These are phyloP conservation scores for Immersiporthe knoxdaviesiana DNA, from an alignment of 2,329 filamentous ascomycete species.

Conservation along the genomic window DNA sequence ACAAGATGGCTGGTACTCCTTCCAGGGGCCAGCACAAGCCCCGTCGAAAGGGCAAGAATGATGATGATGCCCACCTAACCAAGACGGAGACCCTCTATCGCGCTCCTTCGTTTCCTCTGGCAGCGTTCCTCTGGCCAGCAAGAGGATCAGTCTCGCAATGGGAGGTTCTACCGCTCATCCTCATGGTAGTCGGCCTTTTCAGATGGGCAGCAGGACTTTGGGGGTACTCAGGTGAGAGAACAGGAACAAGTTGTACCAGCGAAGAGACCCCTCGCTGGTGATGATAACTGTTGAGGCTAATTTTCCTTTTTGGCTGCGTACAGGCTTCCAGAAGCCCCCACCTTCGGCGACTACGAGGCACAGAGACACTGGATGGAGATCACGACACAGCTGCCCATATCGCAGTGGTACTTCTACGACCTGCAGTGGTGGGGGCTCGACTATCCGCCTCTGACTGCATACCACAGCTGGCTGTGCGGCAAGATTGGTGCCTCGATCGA, in stretches of 20 bases:
- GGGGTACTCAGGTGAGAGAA: slow-evolving; percentile 82
- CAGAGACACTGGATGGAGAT: slow-evolving; percentile 99
- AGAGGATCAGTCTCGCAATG: slow-evolving; percentile 85
- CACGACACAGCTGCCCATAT: slow-evolving; percentile 83
- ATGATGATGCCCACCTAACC: slow-evolving; percentile 36
- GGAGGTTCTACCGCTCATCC: slow-evolving; percentile 82
- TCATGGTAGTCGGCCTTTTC: slow-evolving; percentile 91
- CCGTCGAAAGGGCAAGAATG: slow-evolving; percentile 60
- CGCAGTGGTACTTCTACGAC: slow-evolving; percentile 98
- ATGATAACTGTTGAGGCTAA: not conserved
- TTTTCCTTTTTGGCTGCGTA: not conserved
- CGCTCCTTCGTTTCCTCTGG: slow-evolving; percentile 82
- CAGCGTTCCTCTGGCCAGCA: slow-evolving; percentile 92
- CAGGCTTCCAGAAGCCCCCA: slow-evolving; percentile 82
- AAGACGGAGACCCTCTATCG: slow-evolving; percentile 52
- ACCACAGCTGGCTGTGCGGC: slow-evolving; percentile 96
- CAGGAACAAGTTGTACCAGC: not conserved
- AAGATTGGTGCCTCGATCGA: slow-evolving; percentile 81
- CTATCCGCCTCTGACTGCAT: slow-evolving; percentile 95
- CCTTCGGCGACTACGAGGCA: slow-evolving; percentile 97
- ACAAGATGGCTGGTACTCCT: slow-evolving; percentile 49
- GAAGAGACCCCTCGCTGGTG: not conserved
- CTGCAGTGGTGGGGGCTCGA: slow-evolving; percentile 97
- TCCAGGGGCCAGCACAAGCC: slow-evolving; percentile 61
- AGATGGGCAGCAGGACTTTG: slow-evolving; percentile 91